Evolutionary conservation across 139 green algal genomes (phyloP).

Genomic region (Penium margaritaceum): DNA sequence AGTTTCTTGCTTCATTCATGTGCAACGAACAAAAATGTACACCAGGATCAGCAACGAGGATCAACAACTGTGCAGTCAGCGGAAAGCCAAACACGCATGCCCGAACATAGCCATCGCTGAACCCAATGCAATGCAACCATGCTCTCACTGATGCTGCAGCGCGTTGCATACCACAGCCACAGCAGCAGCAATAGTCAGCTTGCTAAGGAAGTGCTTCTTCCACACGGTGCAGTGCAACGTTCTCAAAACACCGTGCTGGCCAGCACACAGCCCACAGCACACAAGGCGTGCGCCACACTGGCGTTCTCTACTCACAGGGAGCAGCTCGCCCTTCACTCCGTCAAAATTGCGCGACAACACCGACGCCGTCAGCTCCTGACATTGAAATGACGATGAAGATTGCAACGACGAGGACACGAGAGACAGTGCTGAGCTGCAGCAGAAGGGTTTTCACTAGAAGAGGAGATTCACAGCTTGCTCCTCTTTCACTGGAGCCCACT

Average conservation of each 20-base stretch:
- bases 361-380: not conserved
- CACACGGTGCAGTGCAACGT: not conserved
- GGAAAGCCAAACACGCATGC: no score
- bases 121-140: no score
- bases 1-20: no score
- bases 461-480: no score
- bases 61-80: no score
- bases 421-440: not conserved
- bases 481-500: no score
- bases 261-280: no score
- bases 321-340: not conserved
- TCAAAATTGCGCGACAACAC: not conserved
- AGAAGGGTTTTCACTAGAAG: not conserved
- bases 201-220: not conserved
- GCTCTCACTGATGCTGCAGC: not conserved
- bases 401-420: not conserved
- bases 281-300: no score
- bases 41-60: no score
- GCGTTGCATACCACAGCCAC: not conserved
- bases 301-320: conserved; percentile 3
- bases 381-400: not conserved
- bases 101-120: no score
- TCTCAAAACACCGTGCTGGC: not conserved
- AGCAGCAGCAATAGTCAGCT: no score
- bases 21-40: no score